Percentiles rank a stretch among this genome's conserved stretches.
Conservation (phyloP, 164 flowering plant genomes). For the Dillenia turbinata region DNA sequence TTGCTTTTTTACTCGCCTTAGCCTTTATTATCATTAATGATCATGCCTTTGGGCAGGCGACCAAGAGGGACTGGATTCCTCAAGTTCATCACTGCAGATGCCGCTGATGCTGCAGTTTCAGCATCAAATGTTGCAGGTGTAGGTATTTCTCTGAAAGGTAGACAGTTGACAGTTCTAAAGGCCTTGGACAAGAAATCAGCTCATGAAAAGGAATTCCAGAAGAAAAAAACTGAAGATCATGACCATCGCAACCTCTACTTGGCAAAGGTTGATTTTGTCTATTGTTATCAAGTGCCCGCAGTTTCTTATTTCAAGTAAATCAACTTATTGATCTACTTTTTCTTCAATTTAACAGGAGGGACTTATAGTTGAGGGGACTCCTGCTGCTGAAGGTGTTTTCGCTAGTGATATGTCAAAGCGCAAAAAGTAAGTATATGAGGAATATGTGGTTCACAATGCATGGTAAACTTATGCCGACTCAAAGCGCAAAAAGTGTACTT, state of each 20-base stretch:
- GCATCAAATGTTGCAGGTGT: slow-evolving; percentile 53
- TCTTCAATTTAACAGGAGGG: slow-evolving; percentile 62
- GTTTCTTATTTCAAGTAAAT: not conserved
- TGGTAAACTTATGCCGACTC: not conserved
- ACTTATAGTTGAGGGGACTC: slow-evolving; percentile 76
- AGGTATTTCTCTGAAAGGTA: slow-evolving; percentile 77
- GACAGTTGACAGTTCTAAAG: slow-evolving; percentile 68
- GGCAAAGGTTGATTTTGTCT: slow-evolving; percentile 52
- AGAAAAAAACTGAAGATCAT: slow-evolving; percentile 47
- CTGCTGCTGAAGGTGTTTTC: slow-evolving; percentile 95
- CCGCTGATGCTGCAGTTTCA: slow-evolving; percentile 65
- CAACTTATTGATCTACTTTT: slow-evolving; percentile 1
- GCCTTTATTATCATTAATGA: not conserved
- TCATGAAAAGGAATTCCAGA: slow-evolving; percentile 57
- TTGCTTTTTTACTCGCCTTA: not conserved
- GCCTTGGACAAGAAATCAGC: slow-evolving; percentile 91
- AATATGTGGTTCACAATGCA: not conserved
- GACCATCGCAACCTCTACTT: slow-evolving; percentile 88
- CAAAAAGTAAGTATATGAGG: slow-evolving; percentile 46
- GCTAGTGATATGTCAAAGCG: slow-evolving; percentile 80
- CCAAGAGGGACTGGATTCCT: slow-evolving; percentile 95
- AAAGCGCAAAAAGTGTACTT: too few species aligned
- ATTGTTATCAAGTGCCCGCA: not conserved
- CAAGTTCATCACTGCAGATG: slow-evolving; percentile 59
- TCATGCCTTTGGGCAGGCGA: slow-evolving; percentile 49